phyloP scores from a whole-genome alignment of 805 yeast genomes.

The Lipomyces sp. region DNA sequence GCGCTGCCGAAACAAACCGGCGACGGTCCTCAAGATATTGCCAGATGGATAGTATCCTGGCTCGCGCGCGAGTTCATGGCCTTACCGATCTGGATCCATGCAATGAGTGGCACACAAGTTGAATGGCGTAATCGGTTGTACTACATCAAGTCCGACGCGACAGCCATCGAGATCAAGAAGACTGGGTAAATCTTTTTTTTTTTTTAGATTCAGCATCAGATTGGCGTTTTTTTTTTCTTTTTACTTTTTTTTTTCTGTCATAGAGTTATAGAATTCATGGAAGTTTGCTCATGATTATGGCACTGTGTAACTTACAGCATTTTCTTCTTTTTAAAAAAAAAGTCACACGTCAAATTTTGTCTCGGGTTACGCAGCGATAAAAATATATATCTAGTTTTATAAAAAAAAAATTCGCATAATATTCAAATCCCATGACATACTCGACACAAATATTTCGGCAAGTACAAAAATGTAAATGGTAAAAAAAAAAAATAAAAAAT shows the following conservation, averaged over 20 bases:
- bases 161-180: slow-evolving; percentile 63
- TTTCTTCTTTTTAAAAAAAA: background rate
- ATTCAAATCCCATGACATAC: background rate
- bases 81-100: slow-evolving; percentile 79
- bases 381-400: background rate
- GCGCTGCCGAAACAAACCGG: slow-evolving; percentile 31
- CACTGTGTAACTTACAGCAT: background rate
- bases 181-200: background rate
- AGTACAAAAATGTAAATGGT: background rate
- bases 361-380: too few relatives aligned
- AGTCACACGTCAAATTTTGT: background rate
- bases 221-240: background rate
- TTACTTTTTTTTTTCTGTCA: too few relatives aligned
- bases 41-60: slow-evolving; percentile 59
- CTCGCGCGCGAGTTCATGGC: slow-evolving; percentile 71
- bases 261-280: too few relatives aligned
- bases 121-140: slow-evolving; percentile 79
- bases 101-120: slow-evolving; percentile 70
- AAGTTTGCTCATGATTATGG: background rate
- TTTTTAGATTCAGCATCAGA: background rate
- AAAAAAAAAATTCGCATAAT: background rate
- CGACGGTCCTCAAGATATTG: slow-evolving; percentile 34
- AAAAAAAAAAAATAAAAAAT: background rate
- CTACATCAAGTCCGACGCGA: slow-evolving; percentile 69
- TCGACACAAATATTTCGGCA: background rate